phyloP scores from a whole-genome alignment of 371 early-diverging fungal species.

The Mortierella sp. region DNA sequence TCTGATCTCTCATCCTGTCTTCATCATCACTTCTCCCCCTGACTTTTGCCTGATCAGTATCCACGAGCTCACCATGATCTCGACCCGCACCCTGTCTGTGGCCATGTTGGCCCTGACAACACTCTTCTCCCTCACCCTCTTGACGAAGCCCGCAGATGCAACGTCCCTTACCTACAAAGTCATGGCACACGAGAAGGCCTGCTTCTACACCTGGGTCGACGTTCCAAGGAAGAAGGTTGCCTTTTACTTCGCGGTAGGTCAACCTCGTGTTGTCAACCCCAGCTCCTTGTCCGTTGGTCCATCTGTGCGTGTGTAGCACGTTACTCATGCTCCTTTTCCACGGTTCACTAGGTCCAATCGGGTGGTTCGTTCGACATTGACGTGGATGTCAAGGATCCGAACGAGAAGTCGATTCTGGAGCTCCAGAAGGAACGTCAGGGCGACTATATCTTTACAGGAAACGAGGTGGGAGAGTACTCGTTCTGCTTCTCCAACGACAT shows the following conservation, averaged over 20 bases:
- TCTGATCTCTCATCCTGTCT: not conserved
- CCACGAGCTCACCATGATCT: constrained; percentile 7
- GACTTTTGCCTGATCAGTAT: too few relatives aligned
- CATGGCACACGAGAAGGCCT: constrained; percentile 87
- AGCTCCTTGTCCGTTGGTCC: not conserved
- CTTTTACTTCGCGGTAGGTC: constrained; percentile 95
- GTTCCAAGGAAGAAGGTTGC: constrained; percentile 85
- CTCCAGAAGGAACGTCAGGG: constrained; percentile 90
- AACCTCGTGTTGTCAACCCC: not conserved
- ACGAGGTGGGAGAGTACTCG: constrained; percentile 85
- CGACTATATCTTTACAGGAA: constrained; percentile 89
- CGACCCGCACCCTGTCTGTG: not conserved
- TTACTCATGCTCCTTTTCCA: not conserved
- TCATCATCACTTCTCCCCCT: not conserved
- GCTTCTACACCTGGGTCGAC: constrained; percentile 80
- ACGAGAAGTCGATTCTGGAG: constrained; percentile 64
- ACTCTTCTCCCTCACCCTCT: constrained; percentile 49
- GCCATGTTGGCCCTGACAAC: constrained; percentile 78
- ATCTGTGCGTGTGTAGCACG: too few relatives aligned
- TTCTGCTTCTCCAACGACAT: constrained; percentile 94
- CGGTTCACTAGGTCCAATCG: constrained; percentile 77
- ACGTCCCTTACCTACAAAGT: constrained; percentile 88
- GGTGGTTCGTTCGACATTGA: constrained; percentile 96
- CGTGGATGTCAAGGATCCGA: constrained; percentile 85
- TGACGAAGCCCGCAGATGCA: constrained; percentile 51